Evolutionary conservation across 305 asterid species (phyloP).

Genomic region (Withania somnifera): DNA sequence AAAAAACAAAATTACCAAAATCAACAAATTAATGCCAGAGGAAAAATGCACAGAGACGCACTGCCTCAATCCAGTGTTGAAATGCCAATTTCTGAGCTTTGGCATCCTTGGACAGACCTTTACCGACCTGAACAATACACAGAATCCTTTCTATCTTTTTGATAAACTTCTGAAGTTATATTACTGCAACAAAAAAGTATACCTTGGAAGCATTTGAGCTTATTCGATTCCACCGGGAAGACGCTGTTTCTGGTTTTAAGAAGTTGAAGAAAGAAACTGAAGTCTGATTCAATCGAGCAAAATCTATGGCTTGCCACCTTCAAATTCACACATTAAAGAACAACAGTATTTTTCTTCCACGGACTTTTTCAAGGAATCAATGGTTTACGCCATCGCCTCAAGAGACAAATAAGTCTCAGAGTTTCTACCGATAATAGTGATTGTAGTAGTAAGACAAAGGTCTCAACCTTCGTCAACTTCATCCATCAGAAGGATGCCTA

Average conservation of each 20-base stretch:
- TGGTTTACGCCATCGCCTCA: no score
- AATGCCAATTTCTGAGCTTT: conserved; percentile 82
- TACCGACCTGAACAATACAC: conserved; percentile 64
- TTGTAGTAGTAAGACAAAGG: no score
- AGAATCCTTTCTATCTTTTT: background rate
- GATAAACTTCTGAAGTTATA: background rate
- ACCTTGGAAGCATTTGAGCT: conserved; percentile 79
- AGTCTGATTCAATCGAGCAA: conserved; percentile 72
- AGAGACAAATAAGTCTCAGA: no score
- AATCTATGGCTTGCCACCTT: conserved; percentile 58
- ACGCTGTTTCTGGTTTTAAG: conserved; percentile 70
- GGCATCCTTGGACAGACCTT: conserved; percentile 59
- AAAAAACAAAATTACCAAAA: background rate
- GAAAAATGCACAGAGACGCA: conserved; percentile 16
- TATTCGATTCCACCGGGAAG: conserved; percentile 81
- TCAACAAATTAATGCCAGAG: background rate
- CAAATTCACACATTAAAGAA: background rate
- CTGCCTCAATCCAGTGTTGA: conserved; percentile 95
- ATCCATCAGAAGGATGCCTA: no score
- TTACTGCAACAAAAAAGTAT: background rate
- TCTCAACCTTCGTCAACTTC: no score
- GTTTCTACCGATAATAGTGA: no score
- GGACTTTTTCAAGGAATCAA: no score
- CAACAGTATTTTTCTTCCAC: no score
- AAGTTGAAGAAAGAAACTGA: conserved; percentile 83